Evolutionary conservation across 73 alveolate genomes (phyloP).

Genomic region (Breviolum minutum): DNA sequence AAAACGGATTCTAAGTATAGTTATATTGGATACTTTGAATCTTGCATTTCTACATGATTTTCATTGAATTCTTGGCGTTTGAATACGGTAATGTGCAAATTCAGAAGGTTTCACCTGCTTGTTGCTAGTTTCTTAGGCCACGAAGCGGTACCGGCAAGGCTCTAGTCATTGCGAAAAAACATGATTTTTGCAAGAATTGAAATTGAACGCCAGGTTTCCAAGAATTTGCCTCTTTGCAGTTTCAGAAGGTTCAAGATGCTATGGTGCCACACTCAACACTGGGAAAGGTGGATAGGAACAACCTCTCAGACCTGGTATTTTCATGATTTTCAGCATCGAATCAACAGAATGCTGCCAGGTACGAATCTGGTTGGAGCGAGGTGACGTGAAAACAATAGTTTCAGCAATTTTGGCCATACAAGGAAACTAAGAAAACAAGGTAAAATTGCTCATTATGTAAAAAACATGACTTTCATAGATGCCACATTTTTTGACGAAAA

Average conservation of each 20-base stretch:
- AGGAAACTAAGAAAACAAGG: no score
- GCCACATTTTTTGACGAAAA: no score
- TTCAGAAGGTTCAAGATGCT: constrained; percentile 64
- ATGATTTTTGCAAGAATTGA: no score
- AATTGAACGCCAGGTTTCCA: constrained; percentile 18
- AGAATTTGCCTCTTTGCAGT: not conserved
- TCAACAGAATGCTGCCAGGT: not conserved
- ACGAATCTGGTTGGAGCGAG: constrained; percentile 65
- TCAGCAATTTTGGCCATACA: no score
- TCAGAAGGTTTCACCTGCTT: no score
- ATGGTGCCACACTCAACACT: not conserved
- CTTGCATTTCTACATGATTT: not conserved
- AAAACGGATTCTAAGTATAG: no score
- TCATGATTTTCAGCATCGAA: not conserved
- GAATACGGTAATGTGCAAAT: no score
- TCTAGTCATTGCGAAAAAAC: no score
- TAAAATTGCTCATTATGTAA: not conserved
- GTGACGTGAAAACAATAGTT: not conserved
- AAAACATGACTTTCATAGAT: no score
- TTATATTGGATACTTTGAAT: no score
- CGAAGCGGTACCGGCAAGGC: not conserved
- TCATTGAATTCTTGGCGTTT: not conserved
- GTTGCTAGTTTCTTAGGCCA: no score
- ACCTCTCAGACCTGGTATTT: not conserved
- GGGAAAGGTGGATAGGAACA: not conserved